A percentile compares a stretch with the other conserved stretches of the same genome.
Evolutionary conservation across 2,329 filamentous ascomycete species (phyloP).

Genomic region (Penicillium brevicompactum): DNA sequence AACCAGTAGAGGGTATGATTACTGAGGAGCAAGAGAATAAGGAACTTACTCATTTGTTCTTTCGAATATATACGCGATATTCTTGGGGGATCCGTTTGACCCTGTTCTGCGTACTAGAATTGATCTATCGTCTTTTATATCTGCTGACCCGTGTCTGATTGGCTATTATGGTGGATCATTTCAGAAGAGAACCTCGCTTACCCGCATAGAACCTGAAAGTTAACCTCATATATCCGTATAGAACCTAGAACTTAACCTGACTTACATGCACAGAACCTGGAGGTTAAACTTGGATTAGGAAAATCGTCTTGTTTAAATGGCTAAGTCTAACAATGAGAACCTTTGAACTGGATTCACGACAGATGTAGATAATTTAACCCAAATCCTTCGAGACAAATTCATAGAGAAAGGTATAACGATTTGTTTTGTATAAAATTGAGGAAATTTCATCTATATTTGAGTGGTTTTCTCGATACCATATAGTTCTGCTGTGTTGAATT

Average conservation of each 20-base stretch:
- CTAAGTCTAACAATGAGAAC: background rate
- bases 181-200: too few species aligned
- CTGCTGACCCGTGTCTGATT: too few species aligned
- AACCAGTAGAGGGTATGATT: background rate
- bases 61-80: background rate
- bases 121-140: too few species aligned
- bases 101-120: background rate
- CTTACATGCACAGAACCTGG: too few species aligned
- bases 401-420: too few species aligned
- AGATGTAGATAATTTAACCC: background rate
- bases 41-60: background rate
- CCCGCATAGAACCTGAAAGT: too few species aligned
- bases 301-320: background rate
- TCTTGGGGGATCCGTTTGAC: background rate
- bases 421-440: background rate
- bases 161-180: too few species aligned
- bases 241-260: background rate
- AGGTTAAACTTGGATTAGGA: background rate
- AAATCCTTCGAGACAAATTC: background rate
- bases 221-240: too few species aligned
- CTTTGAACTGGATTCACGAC: background rate
- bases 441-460: background rate
- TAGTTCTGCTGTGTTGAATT: background rate
- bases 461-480: background rate
- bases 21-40: background rate